These are phyloP conservation scores for Vitis hybrid DNA, from an alignment of 177 flowering plant species.

Conservation along the genomic window DNA sequence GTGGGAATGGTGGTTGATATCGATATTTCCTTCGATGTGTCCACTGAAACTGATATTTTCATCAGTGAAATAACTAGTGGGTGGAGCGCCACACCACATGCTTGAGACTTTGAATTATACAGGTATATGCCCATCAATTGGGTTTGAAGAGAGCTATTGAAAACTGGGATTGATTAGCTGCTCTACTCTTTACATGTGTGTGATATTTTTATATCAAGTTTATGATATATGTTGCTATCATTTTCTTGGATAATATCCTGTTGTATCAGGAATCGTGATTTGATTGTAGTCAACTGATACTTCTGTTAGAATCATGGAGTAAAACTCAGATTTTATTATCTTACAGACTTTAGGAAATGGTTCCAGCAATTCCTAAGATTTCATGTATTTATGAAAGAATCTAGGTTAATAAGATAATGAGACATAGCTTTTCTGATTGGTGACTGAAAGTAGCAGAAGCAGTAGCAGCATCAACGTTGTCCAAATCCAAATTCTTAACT, in stretches of 20 bases:
- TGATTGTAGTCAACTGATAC: background rate
- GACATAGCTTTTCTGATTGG: background rate
- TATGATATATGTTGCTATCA: no score
- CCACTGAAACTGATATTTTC: no score
- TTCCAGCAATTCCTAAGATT: no score
- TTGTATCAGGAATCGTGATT: background rate
- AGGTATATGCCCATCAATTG: no score
- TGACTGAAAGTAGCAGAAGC: conserved; percentile 1
- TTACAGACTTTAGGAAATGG: background rate
- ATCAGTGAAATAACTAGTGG: no score
- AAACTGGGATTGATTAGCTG: no score
- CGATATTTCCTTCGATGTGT: background rate
- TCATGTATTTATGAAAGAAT: background rate
- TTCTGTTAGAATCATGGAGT: background rate
- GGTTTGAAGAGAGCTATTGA: no score
- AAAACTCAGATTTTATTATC: background rate
- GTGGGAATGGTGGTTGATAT: background rate
- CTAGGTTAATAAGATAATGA: background rate
- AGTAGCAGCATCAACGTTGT: conserved; percentile 3
- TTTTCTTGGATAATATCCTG: no score
- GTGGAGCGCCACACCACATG: no score
- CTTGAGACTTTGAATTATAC: no score
- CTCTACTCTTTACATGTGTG: no score
- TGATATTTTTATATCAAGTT: no score
- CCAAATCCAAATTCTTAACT: background rate